These are phyloP conservation scores for Mollisiaceae sp. DNA, from an alignment of 2,329 filamentous ascomycete genomes.

Conservation along the genomic window DNA sequence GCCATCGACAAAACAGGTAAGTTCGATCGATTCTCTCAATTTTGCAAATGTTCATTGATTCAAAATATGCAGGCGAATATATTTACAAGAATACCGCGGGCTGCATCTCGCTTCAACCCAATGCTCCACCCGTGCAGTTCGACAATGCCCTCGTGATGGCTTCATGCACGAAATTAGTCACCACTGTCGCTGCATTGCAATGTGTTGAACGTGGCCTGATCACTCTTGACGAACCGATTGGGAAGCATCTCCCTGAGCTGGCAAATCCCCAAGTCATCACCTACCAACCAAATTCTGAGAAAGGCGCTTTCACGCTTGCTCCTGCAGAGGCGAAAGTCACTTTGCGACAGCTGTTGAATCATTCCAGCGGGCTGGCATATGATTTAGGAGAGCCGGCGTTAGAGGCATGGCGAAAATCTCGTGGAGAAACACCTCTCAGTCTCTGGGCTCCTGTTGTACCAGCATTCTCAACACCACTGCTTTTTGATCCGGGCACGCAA, in stretches of 20 bases:
- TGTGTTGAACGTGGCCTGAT: constrained; percentile 58
- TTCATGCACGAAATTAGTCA: constrained; percentile 63
- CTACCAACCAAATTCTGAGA: constrained; percentile 29
- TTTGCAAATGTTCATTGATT: not conserved
- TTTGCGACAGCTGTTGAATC: constrained; percentile 25
- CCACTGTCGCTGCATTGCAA: constrained; percentile 58
- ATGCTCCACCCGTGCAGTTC: constrained; percentile 56
- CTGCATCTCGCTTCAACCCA: not conserved
- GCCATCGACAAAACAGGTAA: not conserved
- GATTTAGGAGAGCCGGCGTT: constrained; percentile 22
- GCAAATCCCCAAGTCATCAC: constrained; percentile 31
- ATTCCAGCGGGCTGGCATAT: constrained; percentile 31
- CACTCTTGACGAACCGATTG: constrained; percentile 51
- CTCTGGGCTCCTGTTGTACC: constrained; percentile 11
- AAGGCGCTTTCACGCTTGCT: constrained; percentile 20
- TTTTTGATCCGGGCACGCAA: constrained; percentile 66
- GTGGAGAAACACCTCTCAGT: constrained; percentile 3
- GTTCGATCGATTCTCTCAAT: not conserved
- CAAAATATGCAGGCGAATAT: not conserved
- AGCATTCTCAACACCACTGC: constrained; percentile 49
- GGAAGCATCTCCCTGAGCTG: constrained; percentile 31
- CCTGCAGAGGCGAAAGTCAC: constrained; percentile 15
- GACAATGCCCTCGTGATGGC: constrained; percentile 55
- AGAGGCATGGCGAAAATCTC: constrained; percentile 13
- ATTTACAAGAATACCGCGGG: not conserved